Evolutionary conservation across 2,329 filamentous ascomycete species (phyloP), one percentile per base, ranked within the genome.

Genomic region (Thyridium curvatum): DNA sequence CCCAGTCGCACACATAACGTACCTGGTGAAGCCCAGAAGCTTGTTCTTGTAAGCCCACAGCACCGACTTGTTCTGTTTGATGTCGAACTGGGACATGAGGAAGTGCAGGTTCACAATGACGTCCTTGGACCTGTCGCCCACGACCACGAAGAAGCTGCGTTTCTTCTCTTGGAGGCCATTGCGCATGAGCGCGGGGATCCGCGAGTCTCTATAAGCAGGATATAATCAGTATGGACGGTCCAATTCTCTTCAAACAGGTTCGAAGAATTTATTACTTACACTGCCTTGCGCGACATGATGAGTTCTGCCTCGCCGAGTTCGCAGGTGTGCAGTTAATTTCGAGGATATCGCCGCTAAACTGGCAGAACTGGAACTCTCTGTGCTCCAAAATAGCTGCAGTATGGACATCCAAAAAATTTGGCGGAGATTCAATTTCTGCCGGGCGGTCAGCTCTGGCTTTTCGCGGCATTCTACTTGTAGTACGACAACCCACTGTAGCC

Each of bases 31-130:
- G 36, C 89, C 90, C 26, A 98, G 71, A 10, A 98, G 75, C 64
- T 98, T 93, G 62, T 94, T 94, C 74, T 97, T 97, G 71, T 98
- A 98, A 15, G 93, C 91, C 93, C 93, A 98, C 10, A 98, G 71
- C 3, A 98, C 89, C 12, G 86, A 93, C 64, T 97, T 97, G 69
- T 93, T 94, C 62, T 94, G 81, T 66, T 94, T 94, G 48, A 96
- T 79, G 59, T 95, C 87, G 8, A 45, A 39, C 17, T 48, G 40
- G 37, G 90, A 84, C 72, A 96, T 86, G 56, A 98, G 94, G 57
- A 93, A 89, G 66, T 97, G 90, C 43, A 76, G 74, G 58, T 96
- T 82, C 49, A 97, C 90, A 58, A 98, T 97, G 52, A 91, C 88
- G 72, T 98, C 93, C 64, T 98, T 98, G 50, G 89, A 81, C 42